Percentiles rank a stretch among this genome's conserved stretches.
These are phyloP conservation scores for Posidonia australis DNA, from an alignment of 106 monocot genomes.

Conservation along the genomic window DNA sequence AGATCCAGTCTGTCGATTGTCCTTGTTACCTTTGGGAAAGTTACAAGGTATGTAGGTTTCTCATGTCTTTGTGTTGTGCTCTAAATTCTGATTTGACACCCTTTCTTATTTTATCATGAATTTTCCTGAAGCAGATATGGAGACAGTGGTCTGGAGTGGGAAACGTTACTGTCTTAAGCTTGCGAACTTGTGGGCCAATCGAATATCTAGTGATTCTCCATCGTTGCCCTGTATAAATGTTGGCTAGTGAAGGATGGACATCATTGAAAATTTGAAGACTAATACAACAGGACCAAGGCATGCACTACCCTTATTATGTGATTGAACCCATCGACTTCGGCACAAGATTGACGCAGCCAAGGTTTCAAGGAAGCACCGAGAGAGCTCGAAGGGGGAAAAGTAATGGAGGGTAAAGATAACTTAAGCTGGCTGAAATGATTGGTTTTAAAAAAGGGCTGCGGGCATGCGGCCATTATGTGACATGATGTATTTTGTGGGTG, in stretches of 20 bases:
- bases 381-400: no score
- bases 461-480: neutral
- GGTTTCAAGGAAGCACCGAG: no score
- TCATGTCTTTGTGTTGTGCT: neutral
- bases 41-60: slow-evolving; percentile 34
- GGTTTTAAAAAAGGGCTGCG: no score
- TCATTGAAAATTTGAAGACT: no score
- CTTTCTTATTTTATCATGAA: neutral
- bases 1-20: slow-evolving; percentile 28
- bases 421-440: no score
- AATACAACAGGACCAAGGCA: no score
- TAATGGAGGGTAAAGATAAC: no score
- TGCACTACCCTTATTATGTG: no score
- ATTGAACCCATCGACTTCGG: neutral
- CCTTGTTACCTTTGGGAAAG: slow-evolving; percentile 33
- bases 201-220: slow-evolving; percentile 40
- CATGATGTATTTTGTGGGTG: neutral
- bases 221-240: slow-evolving; percentile 14
- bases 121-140: slow-evolving; percentile 28
- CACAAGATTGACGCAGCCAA: no score
- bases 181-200: slow-evolving; percentile 73
- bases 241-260: slow-evolving; percentile 3
- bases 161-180: slow-evolving; percentile 45
- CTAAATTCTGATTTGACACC: neutral
- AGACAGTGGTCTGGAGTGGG: slow-evolving; percentile 39